Conservation (phyloP, 257 asterid species). For the Plantago ovata region DNA sequence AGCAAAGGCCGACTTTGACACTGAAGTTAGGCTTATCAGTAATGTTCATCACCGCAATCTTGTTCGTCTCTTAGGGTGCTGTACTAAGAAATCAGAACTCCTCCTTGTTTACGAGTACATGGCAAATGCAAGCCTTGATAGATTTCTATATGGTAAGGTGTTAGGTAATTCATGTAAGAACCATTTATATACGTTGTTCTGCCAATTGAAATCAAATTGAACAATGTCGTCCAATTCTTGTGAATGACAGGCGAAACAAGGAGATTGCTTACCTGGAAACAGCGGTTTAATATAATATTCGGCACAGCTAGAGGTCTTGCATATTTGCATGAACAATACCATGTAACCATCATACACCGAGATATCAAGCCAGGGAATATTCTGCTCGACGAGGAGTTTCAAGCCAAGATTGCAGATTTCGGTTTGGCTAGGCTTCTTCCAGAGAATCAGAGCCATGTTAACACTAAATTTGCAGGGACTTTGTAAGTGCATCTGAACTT, state of each 20-base stretch:
- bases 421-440: slow-evolving; percentile 81
- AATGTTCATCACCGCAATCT: slow-evolving; percentile 92
- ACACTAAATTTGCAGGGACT: slow-evolving; percentile 90
- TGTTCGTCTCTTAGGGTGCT: slow-evolving; percentile 72
- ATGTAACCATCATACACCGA: slow-evolving; percentile 66
- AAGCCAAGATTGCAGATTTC: slow-evolving; percentile 73
- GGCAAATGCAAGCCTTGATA: slow-evolving; percentile 80
- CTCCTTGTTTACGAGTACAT: slow-evolving; percentile 72
- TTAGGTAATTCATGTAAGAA: background rate
- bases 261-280: slow-evolving; percentile 73
- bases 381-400: slow-evolving; percentile 56
- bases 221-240: background rate
- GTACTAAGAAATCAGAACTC: slow-evolving; percentile 57
- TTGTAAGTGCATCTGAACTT: slow-evolving; percentile 39
- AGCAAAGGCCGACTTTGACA: slow-evolving; percentile 68
- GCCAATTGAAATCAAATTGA: no score
- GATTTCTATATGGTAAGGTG: slow-evolving; percentile 51
- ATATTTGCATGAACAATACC: slow-evolving; percentile 73
- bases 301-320: slow-evolving; percentile 81
- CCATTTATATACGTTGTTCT: background rate
- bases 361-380: slow-evolving; percentile 78
- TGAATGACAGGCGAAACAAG: slow-evolving; percentile 47
- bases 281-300: slow-evolving; percentile 58
- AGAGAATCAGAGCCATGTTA: slow-evolving; percentile 66
- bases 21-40: slow-evolving; percentile 75